Percentiles rank a stretch among this genome's conserved stretches.
Evolutionary conservation across 148 eudicot species (phyloP).

Genomic region (Rhododendron williamsianum): DNA sequence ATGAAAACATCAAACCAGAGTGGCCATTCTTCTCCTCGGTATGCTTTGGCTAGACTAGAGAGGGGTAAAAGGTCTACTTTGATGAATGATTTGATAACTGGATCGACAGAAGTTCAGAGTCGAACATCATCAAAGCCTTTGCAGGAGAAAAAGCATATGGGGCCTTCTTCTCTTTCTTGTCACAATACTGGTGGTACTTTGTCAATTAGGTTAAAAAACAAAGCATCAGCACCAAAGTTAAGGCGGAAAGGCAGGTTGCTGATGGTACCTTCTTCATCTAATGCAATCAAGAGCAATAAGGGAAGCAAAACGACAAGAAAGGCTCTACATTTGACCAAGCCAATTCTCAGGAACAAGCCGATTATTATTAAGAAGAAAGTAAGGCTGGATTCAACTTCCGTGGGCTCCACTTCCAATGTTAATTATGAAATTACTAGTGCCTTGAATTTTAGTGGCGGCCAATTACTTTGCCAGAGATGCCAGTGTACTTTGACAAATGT

Average conservation of each 20-base stretch:
- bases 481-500: conserved; percentile 57
- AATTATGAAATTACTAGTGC: conserved; percentile 29
- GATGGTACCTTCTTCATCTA: conserved; percentile 33
- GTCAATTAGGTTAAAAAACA: conserved; percentile 26
- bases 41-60: conserved; percentile 9
- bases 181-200: conserved; percentile 16
- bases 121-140: conserved; percentile 23
- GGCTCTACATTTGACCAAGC: conserved; percentile 51
- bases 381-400: conserved; percentile 35
- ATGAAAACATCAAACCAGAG: conserved; percentile 31
- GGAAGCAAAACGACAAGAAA: conserved; percentile 39
- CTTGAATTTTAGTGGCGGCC: conserved; percentile 33
- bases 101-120: conserved; percentile 11
- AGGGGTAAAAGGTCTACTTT: conserved; percentile 12
- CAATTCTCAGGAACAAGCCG: conserved; percentile 53
- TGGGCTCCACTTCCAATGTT: conserved; percentile 25
- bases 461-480: conserved; percentile 77
- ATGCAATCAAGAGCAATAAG: conserved; percentile 41
- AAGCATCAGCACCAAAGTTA: conserved; percentile 30
- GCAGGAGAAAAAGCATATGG: conserved; percentile 22
- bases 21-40: conserved; percentile 25
- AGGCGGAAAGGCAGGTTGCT: conserved; percentile 37
- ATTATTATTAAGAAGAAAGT: conserved; percentile 48
- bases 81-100: conserved; percentile 17
- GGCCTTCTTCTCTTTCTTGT: conserved; percentile 21